phyloP scores from a whole-genome alignment of 2,329 filamentous ascomycete genomes.

The Neofusicoccum kwambonambiense region DNA sequence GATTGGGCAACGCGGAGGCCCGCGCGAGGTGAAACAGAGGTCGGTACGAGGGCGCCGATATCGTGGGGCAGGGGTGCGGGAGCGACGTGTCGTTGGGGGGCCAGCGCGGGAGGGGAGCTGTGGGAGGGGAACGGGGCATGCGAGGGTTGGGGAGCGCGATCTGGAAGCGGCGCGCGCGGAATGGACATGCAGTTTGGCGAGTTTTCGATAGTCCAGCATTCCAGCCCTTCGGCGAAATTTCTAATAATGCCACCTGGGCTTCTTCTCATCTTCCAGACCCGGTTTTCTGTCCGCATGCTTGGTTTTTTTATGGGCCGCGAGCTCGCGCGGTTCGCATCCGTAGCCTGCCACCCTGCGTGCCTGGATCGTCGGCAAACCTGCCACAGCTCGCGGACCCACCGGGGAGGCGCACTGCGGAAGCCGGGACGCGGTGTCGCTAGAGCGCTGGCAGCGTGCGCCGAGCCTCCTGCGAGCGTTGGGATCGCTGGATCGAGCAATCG shows the following conservation, averaged over 20 bases:
- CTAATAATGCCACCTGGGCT: constrained; percentile 12
- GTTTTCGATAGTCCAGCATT: constrained; percentile 1
- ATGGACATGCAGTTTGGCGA: constrained; percentile 4
- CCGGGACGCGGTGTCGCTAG: not conserved
- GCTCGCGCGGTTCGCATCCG: constrained; percentile 13
- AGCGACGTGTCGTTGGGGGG: constrained; percentile 2
- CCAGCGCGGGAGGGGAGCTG: not conserved
- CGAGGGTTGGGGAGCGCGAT: not conserved
- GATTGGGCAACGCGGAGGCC: not conserved
- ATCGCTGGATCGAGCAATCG: constrained; percentile 6
- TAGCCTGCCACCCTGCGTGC: not conserved
- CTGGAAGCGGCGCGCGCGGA: constrained; percentile 2
- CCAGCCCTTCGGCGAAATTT: constrained; percentile 16
- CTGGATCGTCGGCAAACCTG: constrained; percentile 17
- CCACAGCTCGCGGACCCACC: constrained; percentile 7
- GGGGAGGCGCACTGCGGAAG: not conserved
- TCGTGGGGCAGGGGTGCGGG: constrained; percentile 10
- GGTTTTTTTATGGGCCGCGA: constrained; percentile 10
- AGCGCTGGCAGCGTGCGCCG: not conserved
- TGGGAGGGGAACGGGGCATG: not conserved
- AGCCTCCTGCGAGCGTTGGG: constrained; percentile 13
- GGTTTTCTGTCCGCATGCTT: constrained; percentile 15
- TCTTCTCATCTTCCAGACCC: constrained; percentile 6
- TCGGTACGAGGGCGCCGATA: constrained; percentile 1
- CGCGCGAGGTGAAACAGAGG: not conserved